Evolutionary conservation across 495 filamentous ascomycete genomes (phyloP), one percentile per base, ranked within the genome.

Genomic region (Gamarada debralockiae): DNA sequence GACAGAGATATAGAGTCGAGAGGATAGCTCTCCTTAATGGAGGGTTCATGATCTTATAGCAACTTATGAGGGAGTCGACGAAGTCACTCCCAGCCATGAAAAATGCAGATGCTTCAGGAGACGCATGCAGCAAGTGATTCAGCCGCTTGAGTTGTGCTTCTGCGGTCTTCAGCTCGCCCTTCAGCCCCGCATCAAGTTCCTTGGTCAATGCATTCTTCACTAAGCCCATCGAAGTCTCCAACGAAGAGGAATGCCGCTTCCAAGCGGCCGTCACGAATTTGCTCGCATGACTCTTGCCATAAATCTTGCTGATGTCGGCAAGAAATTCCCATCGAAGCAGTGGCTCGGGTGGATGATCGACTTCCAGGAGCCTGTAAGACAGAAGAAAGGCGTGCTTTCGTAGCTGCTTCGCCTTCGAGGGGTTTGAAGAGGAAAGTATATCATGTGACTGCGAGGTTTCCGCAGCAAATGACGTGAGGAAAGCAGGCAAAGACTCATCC

Each of bases 61-160:
- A 79, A 55, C 73, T 77, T 27, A 77, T 70, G 13, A 95, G 71
- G 2, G 84, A 82, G 61, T 96, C 91, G 12, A 95, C 62, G 59
- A 91, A 91, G 65, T 96, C 91, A 42, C 87, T 88, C 15, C 91
- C 91, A 1, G 83, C 83, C 65, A 95, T 76, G 42, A 95, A 82
- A 59, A 84, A 82, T n/a, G 63, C 62, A 13, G 76, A 77, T 23
- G 72, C 66, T 3, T 76, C 68, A 0, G 77, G 72, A 4, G 77
- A 85, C 8, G 68, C 65, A 47, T 75, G 70, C 3, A 86, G 65
- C 1, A 87, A 65, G 41, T 75, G 69, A 45, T 77, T 77, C 0
- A 78, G 55, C 24, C 67, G 59, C 45, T 72, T 71, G 6, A 81
- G 61, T 13, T 65, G 65, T 17, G 64, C 63, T 52, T 77, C 73